Evolutionary conservation across 176 grass and related monocot genomes (phyloP).

Genomic region (Oropetium thomaeum): DNA sequence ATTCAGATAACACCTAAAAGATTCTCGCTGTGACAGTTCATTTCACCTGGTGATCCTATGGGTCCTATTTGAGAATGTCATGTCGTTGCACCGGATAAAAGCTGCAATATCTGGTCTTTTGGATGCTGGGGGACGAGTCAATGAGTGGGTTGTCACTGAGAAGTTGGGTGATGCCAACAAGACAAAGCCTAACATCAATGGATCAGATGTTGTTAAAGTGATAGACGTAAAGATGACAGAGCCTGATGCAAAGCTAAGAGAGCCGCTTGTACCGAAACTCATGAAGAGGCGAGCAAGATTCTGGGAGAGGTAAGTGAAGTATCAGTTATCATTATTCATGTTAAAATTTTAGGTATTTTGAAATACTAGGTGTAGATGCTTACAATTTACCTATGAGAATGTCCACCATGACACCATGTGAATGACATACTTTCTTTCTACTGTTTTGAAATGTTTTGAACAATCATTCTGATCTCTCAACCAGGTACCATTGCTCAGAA

Average conservation of each 20-base stretch:
- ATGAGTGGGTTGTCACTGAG: constrained; percentile 96
- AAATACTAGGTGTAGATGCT: neutral
- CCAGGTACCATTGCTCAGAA: constrained; percentile 73
- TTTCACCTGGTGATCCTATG: constrained; percentile 89
- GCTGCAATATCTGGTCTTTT: constrained; percentile 65
- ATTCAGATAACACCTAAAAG: constrained; percentile 8
- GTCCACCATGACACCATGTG: neutral
- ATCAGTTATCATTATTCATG: neutral
- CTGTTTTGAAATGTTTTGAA: constrained; percentile 18
- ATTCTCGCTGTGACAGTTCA: constrained; percentile 45
- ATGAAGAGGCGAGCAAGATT: constrained; percentile 48
- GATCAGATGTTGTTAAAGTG: constrained; percentile 42
- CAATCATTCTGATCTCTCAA: neutral
- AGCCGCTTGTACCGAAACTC: constrained; percentile 38
- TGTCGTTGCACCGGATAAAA: constrained; percentile 77
- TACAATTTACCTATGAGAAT: neutral
- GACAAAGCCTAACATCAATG: constrained; percentile 49
- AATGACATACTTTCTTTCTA: neutral
- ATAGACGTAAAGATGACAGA: constrained; percentile 47
- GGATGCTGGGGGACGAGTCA: constrained; percentile 74
- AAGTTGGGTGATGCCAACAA: constrained; percentile 73
- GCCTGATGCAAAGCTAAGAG: constrained; percentile 37
- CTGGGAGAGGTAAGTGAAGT: constrained; percentile 51
- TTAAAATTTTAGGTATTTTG: neutral
- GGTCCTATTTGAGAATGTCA: constrained; percentile 93